Evolutionary conservation across 2,329 filamentous ascomycete species (phyloP).

Genomic region (Berkeleyomyces basicola): DNA sequence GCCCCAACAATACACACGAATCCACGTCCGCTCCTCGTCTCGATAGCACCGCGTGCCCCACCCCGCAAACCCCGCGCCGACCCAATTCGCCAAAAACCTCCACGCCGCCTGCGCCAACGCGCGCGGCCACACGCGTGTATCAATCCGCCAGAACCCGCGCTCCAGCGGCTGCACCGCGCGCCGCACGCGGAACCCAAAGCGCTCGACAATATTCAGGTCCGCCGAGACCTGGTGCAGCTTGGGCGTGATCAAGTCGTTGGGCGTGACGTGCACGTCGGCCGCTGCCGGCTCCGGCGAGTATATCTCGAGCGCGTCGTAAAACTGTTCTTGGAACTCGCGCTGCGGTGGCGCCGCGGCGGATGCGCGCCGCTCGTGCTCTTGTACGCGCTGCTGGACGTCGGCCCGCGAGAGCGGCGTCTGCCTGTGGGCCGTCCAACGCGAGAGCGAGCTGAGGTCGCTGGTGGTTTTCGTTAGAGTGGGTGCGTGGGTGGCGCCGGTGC

Average conservation of each 20-base stretch:
- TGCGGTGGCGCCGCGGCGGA: constrained; percentile 13
- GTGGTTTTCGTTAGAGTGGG: constrained; percentile 13
- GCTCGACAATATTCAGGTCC: constrained; percentile 33
- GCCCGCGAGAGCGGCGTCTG: constrained; percentile 15
- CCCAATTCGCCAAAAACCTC: constrained; percentile 41
- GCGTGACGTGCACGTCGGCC: constrained; percentile 25
- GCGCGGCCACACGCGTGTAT: constrained; percentile 37
- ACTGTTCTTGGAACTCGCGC: constrained; percentile 13
- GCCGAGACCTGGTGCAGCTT: constrained; percentile 35
- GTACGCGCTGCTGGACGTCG: constrained; percentile 19
- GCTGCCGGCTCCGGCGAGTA: constrained; percentile 37
- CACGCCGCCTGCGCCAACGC: constrained; percentile 38
- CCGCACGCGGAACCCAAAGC: constrained; percentile 24
- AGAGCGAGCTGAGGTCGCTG: constrained; percentile 4
- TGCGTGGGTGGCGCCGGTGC: neutral
- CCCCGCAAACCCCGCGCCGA: constrained; percentile 42
- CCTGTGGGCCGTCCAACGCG: neutral
- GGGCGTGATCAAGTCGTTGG: constrained; percentile 37
- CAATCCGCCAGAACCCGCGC: constrained; percentile 61
- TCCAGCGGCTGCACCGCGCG: constrained; percentile 32
- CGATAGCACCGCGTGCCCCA: constrained; percentile 49
- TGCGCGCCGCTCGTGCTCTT: neutral
- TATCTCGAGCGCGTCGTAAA: constrained; percentile 30
- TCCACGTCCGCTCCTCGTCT: constrained; percentile 24
- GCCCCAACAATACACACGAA: constrained; percentile 67